Evolutionary conservation across 306 rosid species (phyloP).

Genomic region (Quercus glauca): DNA sequence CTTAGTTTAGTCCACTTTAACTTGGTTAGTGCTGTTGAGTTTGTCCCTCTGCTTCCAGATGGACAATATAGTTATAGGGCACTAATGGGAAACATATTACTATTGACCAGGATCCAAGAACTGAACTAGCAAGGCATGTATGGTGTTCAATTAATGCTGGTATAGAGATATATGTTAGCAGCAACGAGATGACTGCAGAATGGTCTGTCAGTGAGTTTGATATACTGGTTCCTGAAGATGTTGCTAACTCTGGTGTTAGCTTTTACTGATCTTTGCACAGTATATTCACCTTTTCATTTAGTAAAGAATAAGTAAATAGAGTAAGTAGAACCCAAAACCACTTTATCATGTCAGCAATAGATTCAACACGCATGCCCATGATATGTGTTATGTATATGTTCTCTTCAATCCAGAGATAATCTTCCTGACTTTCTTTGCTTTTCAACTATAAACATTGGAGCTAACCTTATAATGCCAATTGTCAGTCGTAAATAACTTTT

Average conservation of each 20-base stretch:
- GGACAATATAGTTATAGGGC: too few relatives aligned
- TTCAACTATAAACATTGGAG: too few relatives aligned
- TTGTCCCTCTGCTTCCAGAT: too few relatives aligned
- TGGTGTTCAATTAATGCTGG: too few relatives aligned
- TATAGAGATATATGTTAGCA: constrained; percentile 23
- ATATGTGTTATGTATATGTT: too few relatives aligned
- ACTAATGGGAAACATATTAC: too few relatives aligned
- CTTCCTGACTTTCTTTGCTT: too few relatives aligned
- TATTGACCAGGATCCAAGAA: too few relatives aligned
- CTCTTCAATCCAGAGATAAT: too few relatives aligned
- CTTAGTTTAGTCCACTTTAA: neutral
- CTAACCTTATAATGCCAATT: too few relatives aligned
- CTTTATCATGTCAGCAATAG: neutral
- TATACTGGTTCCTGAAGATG: constrained; percentile 31
- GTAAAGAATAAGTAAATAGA: neutral
- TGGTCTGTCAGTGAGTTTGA: constrained; percentile 57
- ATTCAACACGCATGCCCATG: neutral
- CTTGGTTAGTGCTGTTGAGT: neutral
- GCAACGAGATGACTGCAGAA: constrained; percentile 31
- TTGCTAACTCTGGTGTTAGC: neutral
- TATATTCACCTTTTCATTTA: neutral
- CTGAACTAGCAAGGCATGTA: too few relatives aligned
- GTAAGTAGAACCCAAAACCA: neutral
- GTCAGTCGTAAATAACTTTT: too few relatives aligned
- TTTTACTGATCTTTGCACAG: neutral